A percentile compares a stretch with the other conserved stretches of the same genome.
These are phyloP conservation scores for Silene latifolia DNA, from an alignment of 148 eudicot genomes.

Conservation along the genomic window DNA sequence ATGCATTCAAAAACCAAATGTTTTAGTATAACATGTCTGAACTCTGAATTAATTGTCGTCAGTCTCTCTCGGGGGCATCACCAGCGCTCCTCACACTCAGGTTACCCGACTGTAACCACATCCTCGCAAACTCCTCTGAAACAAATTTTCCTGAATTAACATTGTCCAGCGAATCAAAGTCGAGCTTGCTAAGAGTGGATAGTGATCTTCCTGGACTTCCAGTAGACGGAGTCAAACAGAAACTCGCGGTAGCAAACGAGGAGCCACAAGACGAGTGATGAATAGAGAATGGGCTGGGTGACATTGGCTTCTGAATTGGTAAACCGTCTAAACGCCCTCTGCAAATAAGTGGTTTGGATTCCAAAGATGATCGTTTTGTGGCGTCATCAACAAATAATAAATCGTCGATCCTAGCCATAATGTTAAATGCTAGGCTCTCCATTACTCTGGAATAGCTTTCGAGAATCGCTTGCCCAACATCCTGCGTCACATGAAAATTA, in stretches of 20 bases:
- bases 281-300: conserved; percentile 91
- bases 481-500: conserved; percentile 39
- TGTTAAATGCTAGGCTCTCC: conserved; percentile 94
- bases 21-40: not conserved
- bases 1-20: not conserved
- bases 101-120: conserved; percentile 34
- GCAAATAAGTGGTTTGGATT: conserved; percentile 49
- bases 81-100: conserved; percentile 25
- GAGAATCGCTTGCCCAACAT: conserved; percentile 91
- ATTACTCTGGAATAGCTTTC: conserved; percentile 96
- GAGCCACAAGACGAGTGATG: conserved; percentile 74
- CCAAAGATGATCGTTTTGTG: conserved; percentile 53
- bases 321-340: conserved; percentile 67
- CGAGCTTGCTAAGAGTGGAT: conserved; percentile 28
- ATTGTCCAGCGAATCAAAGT: conserved; percentile 21
- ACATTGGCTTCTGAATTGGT: conserved; percentile 76
- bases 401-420: conserved; percentile 87
- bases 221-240: conserved; percentile 64
- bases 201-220: conserved; percentile 58
- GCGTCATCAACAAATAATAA: conserved; percentile 71
- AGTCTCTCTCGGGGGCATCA: conserved; percentile 36
- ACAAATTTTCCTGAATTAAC: conserved; percentile 12
- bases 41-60: not conserved
- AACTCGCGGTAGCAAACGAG: conserved; percentile 81
- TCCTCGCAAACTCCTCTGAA: conserved; percentile 25